These are phyloP conservation scores for Poronia punctata DNA, from an alignment of 495 filamentous ascomycete genomes.

Conservation along the genomic window DNA sequence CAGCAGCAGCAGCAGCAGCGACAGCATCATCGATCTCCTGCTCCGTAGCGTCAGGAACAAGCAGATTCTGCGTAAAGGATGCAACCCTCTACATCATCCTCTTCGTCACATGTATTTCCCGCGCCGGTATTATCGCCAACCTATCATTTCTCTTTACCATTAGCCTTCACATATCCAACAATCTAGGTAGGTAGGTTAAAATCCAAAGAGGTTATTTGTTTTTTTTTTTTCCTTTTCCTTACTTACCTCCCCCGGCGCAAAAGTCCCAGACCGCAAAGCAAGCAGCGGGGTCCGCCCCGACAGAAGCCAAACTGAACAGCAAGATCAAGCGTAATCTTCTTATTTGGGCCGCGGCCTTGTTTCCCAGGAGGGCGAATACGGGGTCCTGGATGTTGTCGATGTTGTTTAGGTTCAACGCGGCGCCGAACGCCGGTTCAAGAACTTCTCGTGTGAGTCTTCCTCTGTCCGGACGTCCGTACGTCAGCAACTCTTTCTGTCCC, in stretches of 20 bases:
- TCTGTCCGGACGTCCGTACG: slow-evolving; percentile 12
- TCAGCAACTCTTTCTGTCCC: neutral
- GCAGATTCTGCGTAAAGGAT: slow-evolving; percentile 55
- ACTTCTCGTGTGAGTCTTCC: slow-evolving; percentile 58
- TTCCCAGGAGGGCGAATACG: slow-evolving; percentile 59
- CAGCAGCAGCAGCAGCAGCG: slow-evolving; percentile 20
- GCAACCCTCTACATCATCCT: slow-evolving; percentile 49
- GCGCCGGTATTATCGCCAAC: slow-evolving; percentile 48
- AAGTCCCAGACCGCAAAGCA: slow-evolving; percentile 51
- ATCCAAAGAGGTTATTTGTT: too few relatives aligned
- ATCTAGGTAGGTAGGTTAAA: too few relatives aligned
- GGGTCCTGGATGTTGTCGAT: slow-evolving; percentile 51
- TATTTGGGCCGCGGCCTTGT: slow-evolving; percentile 53
- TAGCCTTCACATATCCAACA: neutral
- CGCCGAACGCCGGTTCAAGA: slow-evolving; percentile 40
- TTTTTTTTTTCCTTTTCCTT: too few relatives aligned
- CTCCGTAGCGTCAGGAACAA: slow-evolving; percentile 51
- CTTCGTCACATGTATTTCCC: slow-evolving; percentile 52
- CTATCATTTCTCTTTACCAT: slow-evolving; percentile 16
- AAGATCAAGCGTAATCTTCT: slow-evolving; percentile 47
- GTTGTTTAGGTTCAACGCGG: slow-evolving; percentile 50
- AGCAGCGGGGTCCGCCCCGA: slow-evolving; percentile 53
- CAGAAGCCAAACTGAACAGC: slow-evolving; percentile 47
- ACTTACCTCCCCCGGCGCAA: slow-evolving; percentile 49
- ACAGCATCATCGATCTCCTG: slow-evolving; percentile 50